phyloP scores from a whole-genome alignment of 2,329 filamentous ascomycete species.

The Xylariales sp. region DNA sequence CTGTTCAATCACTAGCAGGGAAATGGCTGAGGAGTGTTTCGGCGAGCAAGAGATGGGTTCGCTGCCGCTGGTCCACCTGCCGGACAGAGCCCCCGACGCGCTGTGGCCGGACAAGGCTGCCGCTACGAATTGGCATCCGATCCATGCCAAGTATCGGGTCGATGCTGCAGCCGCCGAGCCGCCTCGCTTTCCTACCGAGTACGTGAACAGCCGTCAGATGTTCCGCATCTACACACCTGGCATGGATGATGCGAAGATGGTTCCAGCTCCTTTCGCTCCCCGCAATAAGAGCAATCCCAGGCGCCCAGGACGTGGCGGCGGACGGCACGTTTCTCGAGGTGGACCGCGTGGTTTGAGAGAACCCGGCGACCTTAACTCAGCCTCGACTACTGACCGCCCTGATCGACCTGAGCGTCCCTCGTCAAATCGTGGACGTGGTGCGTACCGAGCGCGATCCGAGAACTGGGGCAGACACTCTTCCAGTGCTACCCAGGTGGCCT shows the following conservation, averaged over 20 bases:
- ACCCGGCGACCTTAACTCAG: conserved; percentile 9
- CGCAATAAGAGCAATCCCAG: conserved; percentile 19
- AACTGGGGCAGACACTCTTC: conserved; percentile 19
- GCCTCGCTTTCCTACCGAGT: conserved; percentile 34
- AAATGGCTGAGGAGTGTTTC: conserved; percentile 74
- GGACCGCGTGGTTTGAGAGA: conserved; percentile 18
- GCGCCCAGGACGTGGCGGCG: conserved; percentile 13
- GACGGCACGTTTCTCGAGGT: conserved; percentile 13
- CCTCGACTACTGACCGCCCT: conserved; percentile 7
- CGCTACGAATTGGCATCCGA: conserved; percentile 46
- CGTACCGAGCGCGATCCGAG: conserved; percentile 18
- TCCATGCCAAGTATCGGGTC: conserved; percentile 47
- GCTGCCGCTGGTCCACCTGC: conserved; percentile 65
- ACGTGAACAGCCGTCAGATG: conserved; percentile 32
- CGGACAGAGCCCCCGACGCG: conserved; percentile 54
- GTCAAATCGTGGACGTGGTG: conserved; percentile 16
- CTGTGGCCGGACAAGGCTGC: conserved; percentile 55
- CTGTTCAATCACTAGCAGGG: conserved; percentile 53
- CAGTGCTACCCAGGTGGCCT: conserved; percentile 5
- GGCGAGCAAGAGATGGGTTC: conserved; percentile 79
- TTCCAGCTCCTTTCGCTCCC: conserved; percentile 19
- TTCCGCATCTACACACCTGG: conserved; percentile 41
- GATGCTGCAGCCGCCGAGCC: conserved; percentile 42
- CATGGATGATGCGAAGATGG: conserved; percentile 33
- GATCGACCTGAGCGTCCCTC: conserved; percentile 8